These are phyloP conservation scores for Neurospora crassa DNA, from an alignment of 2,329 filamentous ascomycete species.

Conservation along the genomic window DNA sequence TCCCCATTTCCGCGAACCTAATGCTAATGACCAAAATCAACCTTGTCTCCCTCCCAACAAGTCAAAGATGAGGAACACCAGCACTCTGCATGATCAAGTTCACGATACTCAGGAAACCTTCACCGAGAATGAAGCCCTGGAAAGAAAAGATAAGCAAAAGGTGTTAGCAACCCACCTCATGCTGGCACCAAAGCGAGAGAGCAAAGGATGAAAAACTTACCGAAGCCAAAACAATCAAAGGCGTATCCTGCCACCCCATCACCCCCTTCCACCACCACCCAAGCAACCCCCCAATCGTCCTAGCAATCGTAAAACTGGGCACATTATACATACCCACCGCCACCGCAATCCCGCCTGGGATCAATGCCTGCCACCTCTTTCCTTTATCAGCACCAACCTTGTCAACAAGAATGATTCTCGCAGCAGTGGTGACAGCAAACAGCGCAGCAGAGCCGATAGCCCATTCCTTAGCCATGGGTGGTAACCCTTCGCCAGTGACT, in stretches of 20 bases:
- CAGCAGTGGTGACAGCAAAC: conserved; percentile 61
- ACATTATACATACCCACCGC: conserved; percentile 80
- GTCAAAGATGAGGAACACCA: conserved; percentile 17
- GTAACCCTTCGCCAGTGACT: conserved; percentile 83
- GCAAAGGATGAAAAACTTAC: conserved; percentile 28
- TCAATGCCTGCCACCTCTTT: conserved; percentile 59
- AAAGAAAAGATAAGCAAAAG: conserved; percentile 4
- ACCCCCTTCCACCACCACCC: conserved; percentile 67
- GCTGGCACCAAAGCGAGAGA: neutral
- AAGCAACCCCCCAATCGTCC: conserved; percentile 66
- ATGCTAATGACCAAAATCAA: neutral
- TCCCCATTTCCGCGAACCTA: neutral
- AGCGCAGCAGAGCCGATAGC: conserved; percentile 64
- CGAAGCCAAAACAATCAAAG: conserved; percentile 78
- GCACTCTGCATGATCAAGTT: conserved; percentile 65
- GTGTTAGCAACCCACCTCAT: neutral
- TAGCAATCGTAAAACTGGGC: conserved; percentile 85
- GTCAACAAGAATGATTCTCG: conserved; percentile 46
- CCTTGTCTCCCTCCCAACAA: neutral
- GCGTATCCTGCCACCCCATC: conserved; percentile 51
- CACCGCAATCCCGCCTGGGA: conserved; percentile 92
- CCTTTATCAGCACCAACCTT: conserved; percentile 20
- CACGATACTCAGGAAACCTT: conserved; percentile 84
- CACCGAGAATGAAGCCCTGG: conserved; percentile 79
- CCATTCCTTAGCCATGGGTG: conserved; percentile 73